Percentiles rank a stretch among this genome's conserved stretches.
Evolutionary conservation across 768 basidiomycete species (phyloP).

Genomic region (Ramaria sp.): DNA sequence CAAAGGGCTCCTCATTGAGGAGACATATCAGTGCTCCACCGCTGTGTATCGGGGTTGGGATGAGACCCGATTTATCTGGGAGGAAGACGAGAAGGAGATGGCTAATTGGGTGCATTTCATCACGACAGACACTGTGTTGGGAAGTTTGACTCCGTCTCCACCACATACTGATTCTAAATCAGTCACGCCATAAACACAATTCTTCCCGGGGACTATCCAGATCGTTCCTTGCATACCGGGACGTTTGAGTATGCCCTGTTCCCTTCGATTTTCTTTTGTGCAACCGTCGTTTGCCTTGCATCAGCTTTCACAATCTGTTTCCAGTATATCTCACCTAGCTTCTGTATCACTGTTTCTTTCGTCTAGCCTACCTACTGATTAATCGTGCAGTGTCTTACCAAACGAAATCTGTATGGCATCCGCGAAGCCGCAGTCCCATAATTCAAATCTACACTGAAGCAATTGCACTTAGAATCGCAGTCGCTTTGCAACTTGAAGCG

Average conservation of each 20-base stretch:
- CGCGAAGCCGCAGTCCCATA: no score
- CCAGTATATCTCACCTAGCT: background rate
- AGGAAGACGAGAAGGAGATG: constrained; percentile 53
- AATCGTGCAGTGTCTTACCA: background rate
- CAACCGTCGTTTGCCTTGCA: background rate
- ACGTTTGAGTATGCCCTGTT: background rate
- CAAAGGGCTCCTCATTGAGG: constrained; percentile 42
- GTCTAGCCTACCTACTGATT: background rate
- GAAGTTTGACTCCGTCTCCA: background rate
- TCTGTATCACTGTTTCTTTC: background rate
- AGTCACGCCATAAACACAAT: background rate
- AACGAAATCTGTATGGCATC: background rate
- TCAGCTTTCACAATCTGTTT: background rate
- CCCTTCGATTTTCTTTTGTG: background rate
- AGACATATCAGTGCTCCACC: constrained; percentile 66
- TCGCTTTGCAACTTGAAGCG: no score
- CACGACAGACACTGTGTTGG: constrained; percentile 67
- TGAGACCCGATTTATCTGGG: constrained; percentile 63
- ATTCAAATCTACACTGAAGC: no score
- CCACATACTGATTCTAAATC: background rate
- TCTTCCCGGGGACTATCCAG: background rate
- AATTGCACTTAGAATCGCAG: no score
- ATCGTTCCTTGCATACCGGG: background rate
- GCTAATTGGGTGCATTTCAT: constrained; percentile 80
- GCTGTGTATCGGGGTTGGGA: constrained; percentile 65